These are phyloP conservation scores for Pseudonectria foliicola DNA, from an alignment of 2,329 filamentous ascomycete species.

Conservation along the genomic window DNA sequence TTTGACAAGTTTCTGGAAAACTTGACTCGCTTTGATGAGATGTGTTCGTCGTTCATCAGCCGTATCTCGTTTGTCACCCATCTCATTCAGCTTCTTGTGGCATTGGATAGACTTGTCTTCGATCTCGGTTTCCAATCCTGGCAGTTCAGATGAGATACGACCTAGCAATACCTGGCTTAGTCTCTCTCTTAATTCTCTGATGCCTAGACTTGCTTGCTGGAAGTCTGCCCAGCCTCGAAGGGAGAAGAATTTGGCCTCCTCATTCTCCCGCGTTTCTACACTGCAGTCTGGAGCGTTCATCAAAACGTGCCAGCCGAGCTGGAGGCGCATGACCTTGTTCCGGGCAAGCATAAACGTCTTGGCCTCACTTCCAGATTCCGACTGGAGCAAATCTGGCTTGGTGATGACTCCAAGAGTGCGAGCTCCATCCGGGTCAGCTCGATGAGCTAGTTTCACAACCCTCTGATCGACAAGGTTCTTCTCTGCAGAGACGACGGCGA, in stretches of 20 bases:
- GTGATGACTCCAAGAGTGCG: conserved; percentile 52
- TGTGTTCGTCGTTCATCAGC: conserved; percentile 40
- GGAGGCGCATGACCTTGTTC: conserved; percentile 40
- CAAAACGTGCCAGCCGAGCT: conserved; percentile 47
- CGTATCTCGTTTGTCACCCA: conserved; percentile 43
- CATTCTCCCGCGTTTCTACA: conserved; percentile 30
- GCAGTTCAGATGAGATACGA: conserved; percentile 41
- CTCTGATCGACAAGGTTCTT: conserved; percentile 53
- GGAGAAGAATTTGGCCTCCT: conserved; percentile 38
- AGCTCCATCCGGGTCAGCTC: conserved; percentile 17
- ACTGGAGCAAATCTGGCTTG: conserved; percentile 40
- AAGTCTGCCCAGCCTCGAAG: conserved; percentile 32
- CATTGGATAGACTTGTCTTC: conserved; percentile 28
- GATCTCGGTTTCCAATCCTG: conserved; percentile 38
- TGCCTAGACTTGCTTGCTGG: conserved; percentile 33
- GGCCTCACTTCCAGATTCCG: conserved; percentile 31
- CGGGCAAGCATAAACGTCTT: conserved; percentile 34
- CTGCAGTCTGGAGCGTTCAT: conserved; percentile 23
- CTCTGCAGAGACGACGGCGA: conserved; percentile 51
- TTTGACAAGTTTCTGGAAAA: conserved; percentile 37
- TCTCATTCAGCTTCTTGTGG: conserved; percentile 30
- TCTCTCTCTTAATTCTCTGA: conserved; percentile 37
- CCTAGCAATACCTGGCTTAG: conserved; percentile 44
- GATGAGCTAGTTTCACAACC: conserved; percentile 40
- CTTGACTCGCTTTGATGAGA: conserved; percentile 38